Base-by-base conservation (phyloP, 345 rosid species). In the Linum lewisii region DNA sequence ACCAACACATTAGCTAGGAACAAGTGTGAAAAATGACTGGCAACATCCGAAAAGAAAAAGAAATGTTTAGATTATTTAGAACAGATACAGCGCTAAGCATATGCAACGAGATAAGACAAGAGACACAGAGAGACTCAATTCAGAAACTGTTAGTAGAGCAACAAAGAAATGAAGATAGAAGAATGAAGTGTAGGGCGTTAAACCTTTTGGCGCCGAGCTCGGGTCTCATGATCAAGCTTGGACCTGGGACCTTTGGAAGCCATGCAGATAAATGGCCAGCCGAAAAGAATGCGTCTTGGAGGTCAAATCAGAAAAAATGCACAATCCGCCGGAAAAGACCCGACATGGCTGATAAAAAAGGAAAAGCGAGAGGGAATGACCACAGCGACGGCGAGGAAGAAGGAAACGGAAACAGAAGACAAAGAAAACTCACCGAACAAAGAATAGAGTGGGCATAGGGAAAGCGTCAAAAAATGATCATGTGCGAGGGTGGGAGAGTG, bases 171-270 rank as follows among this genome's bases (percentile, higher is more conserved):
- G 4, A 50, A 21, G 50, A 20, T 13, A 13, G 61, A 19, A 34
- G 34, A 29, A n/a, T 1, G 7, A 29, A 4, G 34, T 29, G 34
- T 29, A 22, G 20, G 16, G 14, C 20, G 67, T 59, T 73, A 56
- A 51, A 85, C 97, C 95, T 87, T 90, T 19, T 81, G 95, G 58
- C 97, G 95, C 74, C 85, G 84, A 82, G 93, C 81, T 82, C 78
- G 79, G 29, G 93, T 80, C 50, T 90, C 97, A 58, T 69, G 84
- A 71, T 90, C 97, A 62, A 83, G 85, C 84, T 75, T 87, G 59
- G 84, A 70, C 71, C 78, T 75, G 37, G 79, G 80, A 67, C 82
- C 90, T 72, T 84, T 84, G 38, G 90, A 79, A 14, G 86, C 84
- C 90, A 84, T 84, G 24, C 14, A 45, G 44, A 24, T 51, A 57